Base-by-base conservation (phyloP, 2,329 filamentous ascomycete genomes). In the Pseudogymnoascus sp. region DNA sequence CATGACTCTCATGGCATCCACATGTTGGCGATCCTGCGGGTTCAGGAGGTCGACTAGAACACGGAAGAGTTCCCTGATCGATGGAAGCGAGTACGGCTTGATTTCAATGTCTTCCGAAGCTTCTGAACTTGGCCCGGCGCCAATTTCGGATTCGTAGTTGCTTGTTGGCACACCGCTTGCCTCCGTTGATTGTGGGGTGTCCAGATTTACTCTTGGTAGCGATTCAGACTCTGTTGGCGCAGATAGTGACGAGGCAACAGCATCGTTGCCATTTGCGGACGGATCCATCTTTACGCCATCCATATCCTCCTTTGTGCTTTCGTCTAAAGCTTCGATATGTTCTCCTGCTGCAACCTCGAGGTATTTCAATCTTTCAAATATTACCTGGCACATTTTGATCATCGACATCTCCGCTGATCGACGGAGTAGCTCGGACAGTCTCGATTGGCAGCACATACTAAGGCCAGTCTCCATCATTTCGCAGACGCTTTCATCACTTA, bases 381-480 rank as follows among this genome's bases (percentile, higher is more conserved):
- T 96, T 67, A 96, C 92, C 76, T 99, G 95, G 73, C 95, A 97
- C 95, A 99, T 99, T 68, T 91, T 91, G 52, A 97, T 91, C 93
- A 99, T 97, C 62, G 92, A 89, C 71, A 96, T 95, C 76, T 99
- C 95, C 1, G 95, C 95, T 18, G 93, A 96, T 66, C 93, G 84
- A 66, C 93, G 86, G 62, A 99, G 79, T 3, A 97, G 87, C 70
- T 97, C 93, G 8, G 93, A 97, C 65, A 97, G 87, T 62, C 93
- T 86, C 62, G 90, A 86, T 72, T 97, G 93, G 66, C 93, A 99
- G 79, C 95, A 99, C 80, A 99, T 97, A 72, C 92, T 96, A 67
- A 99, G 77, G 1, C 93, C 95, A 1, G 92, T 93, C 74, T 96
- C 95, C 93, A 99, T 97, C 92, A 99, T 97, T 74, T 97, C 92